Base-by-base conservation (phyloP, 2,329 filamentous ascomycete genomes). In the Ophiostoma novo-ulmi region DNA sequence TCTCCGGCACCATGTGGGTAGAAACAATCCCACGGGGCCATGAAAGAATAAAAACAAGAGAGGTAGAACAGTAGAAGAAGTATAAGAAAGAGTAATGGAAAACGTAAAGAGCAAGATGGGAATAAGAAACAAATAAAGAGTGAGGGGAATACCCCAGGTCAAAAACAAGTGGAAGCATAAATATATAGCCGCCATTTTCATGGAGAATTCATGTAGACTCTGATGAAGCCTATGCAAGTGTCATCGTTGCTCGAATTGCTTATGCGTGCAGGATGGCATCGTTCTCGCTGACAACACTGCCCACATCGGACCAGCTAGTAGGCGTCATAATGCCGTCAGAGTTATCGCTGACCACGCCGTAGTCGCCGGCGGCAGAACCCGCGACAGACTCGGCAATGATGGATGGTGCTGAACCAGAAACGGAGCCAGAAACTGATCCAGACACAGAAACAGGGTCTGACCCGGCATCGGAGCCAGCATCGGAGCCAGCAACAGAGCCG, bases 241-340 rank as follows among this genome's bases (percentile, higher is more conserved):
- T 44, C 39, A 17, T 44, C 8, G 3, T 44, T 44, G 39, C n/a
- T 11, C 31, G 31, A 31, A 31, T 4, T 8, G 8, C 11, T 36
- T 64, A 72, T 38, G 61, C 48, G 31, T 66, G 69, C 66, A 69
- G 10, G 31, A 78, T 76, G n/a, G 76, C 77, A 67, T 87, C 85
- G 74, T 78, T 84, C 76, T 87, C 85, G 76, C 87, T 89, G 36
- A 88, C 80, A 14, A 87, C 83, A 73, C 87, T 89, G 72, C 86
- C 88, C 17, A 90, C 83, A 76, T 90, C 88, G 7, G 85, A 88
- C 88, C 88, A 90, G 77, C 85, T 88, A 1, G 83, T 82, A 0
- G 88, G 87, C 0, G 87, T 90, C 70, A 82, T 78, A 75, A 88
- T 84, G 39, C 85, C 86, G 11, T 79, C 84, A 74, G 86, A 88